A percentile compares a stretch with the other conserved stretches of the same genome.
Conservation (phyloP, 192 early-diverging fungal species). For the Phycomyces nitens region DNA sequence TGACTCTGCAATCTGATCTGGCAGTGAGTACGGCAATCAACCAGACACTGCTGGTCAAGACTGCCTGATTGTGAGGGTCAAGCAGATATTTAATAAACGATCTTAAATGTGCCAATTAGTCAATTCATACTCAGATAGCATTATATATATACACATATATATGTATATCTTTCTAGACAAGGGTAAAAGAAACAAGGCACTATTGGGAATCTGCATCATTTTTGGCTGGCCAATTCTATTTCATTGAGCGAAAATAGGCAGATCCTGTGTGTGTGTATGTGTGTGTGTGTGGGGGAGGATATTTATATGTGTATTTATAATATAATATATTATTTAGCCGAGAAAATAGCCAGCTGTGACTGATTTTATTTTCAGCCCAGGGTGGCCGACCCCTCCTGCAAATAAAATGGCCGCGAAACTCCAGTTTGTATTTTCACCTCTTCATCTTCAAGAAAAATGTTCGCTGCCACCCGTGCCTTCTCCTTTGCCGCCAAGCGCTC, state of each 20-base stretch:
- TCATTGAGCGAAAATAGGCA: no score
- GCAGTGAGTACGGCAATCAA: slow-evolving; percentile 27
- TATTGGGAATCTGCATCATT: not conserved
- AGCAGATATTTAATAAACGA: no score
- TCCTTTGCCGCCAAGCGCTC: slow-evolving; percentile 28
- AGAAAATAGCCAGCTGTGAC: not conserved
- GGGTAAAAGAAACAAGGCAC: no score
- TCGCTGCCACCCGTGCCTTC: slow-evolving; percentile 26
- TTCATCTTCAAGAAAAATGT: slow-evolving; percentile 21
- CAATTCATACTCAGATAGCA: no score
- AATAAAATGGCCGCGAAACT: not conserved
- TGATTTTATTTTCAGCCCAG: slow-evolving; percentile 1
- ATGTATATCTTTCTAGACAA: no score
- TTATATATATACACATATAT: no score
- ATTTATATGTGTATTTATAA: no score
- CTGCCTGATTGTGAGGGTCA: not conserved
- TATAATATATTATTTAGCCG: no score
- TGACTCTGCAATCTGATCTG: slow-evolving; percentile 32
- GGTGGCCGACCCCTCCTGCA: not conserved
- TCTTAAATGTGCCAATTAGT: no score
- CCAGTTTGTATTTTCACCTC: not conserved
- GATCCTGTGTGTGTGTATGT: no score
- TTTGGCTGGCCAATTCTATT: not conserved
- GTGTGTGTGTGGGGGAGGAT: no score
- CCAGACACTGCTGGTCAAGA: slow-evolving; percentile 7